A percentile compares a stretch with the other conserved stretches of the same genome.
Conservation (phyloP, 257 asterid species). For the Plectranthus barbatus region DNA sequence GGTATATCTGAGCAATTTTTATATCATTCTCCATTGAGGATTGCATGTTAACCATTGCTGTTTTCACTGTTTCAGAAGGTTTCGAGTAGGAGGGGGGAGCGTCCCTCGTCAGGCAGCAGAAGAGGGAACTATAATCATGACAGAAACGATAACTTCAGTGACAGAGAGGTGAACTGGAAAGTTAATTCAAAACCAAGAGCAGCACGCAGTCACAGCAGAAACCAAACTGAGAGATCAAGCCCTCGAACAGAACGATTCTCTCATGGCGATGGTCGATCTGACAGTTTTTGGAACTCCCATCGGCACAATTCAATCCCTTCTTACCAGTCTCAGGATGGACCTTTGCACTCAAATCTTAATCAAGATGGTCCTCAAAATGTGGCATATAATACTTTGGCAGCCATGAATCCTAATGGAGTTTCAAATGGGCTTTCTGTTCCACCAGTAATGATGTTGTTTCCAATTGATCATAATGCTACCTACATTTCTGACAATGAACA, state of each 20-base stretch:
- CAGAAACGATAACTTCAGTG: slow-evolving; percentile 50
- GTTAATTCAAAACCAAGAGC: slow-evolving; percentile 56
- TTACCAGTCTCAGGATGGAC: slow-evolving; percentile 60
- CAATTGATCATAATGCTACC: slow-evolving; percentile 44
- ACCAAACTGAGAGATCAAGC: slow-evolving; percentile 53
- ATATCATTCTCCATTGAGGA: not conserved
- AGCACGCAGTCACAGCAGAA: slow-evolving; percentile 50
- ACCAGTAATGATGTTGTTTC: slow-evolving; percentile 67
- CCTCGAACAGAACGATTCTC: slow-evolving; percentile 53
- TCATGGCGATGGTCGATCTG: slow-evolving; percentile 51
- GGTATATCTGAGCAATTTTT: not conserved
- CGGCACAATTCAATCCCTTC: slow-evolving; percentile 41
- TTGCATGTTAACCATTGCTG: slow-evolving; percentile 2
- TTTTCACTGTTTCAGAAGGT: slow-evolving; percentile 46
- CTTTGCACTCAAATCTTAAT: slow-evolving; percentile 36
- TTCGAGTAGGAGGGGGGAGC: slow-evolving; percentile 72
- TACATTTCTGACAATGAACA: slow-evolving; percentile 55
- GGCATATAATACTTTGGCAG: slow-evolving; percentile 47
- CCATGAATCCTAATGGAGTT: slow-evolving; percentile 41
- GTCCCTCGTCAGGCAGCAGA: slow-evolving; percentile 58
- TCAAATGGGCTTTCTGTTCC: slow-evolving; percentile 53
- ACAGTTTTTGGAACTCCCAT: slow-evolving; percentile 48
- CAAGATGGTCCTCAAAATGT: slow-evolving; percentile 47
- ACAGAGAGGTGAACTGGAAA: slow-evolving; percentile 78
- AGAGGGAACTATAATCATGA: slow-evolving; percentile 70